A percentile compares a stretch with the other conserved stretches of the same genome.
Evolutionary conservation across 129 eudicot species (phyloP).

Genomic region (Chrysanthemum lavandulifolium): DNA sequence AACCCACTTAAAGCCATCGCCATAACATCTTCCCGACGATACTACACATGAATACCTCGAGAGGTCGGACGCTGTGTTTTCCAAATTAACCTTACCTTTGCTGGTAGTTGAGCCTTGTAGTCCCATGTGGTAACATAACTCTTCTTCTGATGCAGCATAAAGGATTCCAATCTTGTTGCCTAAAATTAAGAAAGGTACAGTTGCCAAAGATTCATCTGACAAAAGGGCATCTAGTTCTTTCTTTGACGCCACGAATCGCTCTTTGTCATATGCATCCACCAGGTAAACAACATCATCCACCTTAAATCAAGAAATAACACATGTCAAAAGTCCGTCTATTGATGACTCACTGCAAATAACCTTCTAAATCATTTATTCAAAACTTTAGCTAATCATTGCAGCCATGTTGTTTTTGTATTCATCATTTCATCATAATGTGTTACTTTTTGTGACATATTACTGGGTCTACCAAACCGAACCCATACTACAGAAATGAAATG

Average conservation of each 20-base stretch:
- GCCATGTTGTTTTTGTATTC: too few relatives aligned
- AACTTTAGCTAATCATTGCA: too few relatives aligned
- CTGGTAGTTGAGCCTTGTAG: constrained; percentile 71
- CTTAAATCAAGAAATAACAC: constrained; percentile 27
- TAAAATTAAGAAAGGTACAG: constrained; percentile 75
- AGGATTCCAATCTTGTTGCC: constrained; percentile 92
- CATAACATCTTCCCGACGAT: constrained; percentile 89
- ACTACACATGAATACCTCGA: constrained; percentile 98
- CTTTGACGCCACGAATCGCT: constrained; percentile 83
- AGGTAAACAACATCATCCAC: constrained; percentile 95
- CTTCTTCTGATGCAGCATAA: constrained; percentile 97
- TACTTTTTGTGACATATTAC: too few relatives aligned
- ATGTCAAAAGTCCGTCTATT: background rate
- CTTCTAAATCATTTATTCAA: too few relatives aligned
- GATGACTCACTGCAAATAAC: too few relatives aligned
- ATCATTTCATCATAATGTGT: too few relatives aligned
- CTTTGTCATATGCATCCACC: constrained; percentile 92
- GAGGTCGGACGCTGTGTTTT: constrained; percentile 75
- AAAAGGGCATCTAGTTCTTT: constrained; percentile 89
- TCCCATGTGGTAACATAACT: constrained; percentile 67
- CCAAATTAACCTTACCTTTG: constrained; percentile 80
- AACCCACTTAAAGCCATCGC: constrained; percentile 96
- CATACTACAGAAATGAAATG: too few relatives aligned
- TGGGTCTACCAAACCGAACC: too few relatives aligned
- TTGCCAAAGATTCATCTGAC: constrained; percentile 78